Percentiles rank a stretch among this genome's conserved stretches.
Evolutionary conservation across 169 alveolate genomes (phyloP).

Genomic region (Plasmodium gallinaceum): DNA sequence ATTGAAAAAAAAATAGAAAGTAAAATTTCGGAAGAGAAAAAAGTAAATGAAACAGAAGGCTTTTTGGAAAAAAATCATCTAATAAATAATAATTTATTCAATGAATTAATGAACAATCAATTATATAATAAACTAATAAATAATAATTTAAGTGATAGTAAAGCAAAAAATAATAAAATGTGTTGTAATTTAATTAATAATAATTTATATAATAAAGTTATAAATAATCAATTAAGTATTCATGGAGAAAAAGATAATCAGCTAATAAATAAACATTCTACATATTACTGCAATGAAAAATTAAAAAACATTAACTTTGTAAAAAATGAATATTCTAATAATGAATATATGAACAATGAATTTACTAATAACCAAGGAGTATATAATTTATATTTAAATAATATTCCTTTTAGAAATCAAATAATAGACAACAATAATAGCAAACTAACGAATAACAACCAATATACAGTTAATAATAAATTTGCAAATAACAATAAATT

Average conservation of each 20-base stretch:
- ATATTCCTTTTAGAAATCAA: background rate
- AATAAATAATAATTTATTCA: slow-evolving; percentile 16
- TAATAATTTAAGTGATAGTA: slow-evolving; percentile 7
- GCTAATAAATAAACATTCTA: background rate
- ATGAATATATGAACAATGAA: background rate
- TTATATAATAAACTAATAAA: slow-evolving; percentile 25
- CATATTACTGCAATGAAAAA: background rate
- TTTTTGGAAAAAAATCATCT: background rate
- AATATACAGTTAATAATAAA: background rate
- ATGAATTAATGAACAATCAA: slow-evolving; percentile 13
- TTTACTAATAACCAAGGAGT: background rate
- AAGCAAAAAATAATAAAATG: slow-evolving; percentile 7
- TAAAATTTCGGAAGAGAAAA: background rate
- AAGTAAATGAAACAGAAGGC: background rate
- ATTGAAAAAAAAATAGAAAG: background rate
- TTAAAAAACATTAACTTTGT: background rate
- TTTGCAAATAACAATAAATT: background rate
- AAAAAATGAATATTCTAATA: background rate
- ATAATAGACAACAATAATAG: background rate
- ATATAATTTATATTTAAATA: background rate
- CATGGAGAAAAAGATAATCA: slow-evolving; percentile 15
- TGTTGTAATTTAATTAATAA: slow-evolving; percentile 29
- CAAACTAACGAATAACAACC: background rate
- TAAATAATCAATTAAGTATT: slow-evolving; percentile 10
- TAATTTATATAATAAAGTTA: background rate